Evolutionary conservation across 2,329 filamentous ascomycete species (phyloP), one percentile per base, ranked within the genome.

Genomic region (Alternaria sp.): DNA sequence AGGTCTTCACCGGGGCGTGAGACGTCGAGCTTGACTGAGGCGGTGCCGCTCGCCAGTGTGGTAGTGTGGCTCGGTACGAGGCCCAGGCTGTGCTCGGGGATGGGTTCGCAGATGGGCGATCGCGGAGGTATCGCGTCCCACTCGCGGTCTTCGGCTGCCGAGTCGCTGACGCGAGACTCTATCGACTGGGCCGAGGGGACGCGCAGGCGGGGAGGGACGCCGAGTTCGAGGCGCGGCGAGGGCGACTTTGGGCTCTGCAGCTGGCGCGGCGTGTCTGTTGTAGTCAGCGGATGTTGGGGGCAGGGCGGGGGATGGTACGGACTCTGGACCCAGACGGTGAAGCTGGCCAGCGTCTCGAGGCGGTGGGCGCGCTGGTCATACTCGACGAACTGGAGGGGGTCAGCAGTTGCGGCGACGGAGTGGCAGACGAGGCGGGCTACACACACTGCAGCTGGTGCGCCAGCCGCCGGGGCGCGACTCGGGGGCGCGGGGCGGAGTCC

Each of bases 311-410:
- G 21, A 11, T 13, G 15, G 13, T 4, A 54, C 86, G 76, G 85
- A 90, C 92, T 95, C 72, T 95, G 88, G 62, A 98, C 93, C 91
- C 93, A 99, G 78, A 97, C 98, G 6, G 93, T 93, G 81, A 99
- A 98, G 77, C 90, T 94, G 13, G 93, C 94, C 57, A 99, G 86
- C 5, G 93, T 95, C 71, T 96, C 89, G 64, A 99, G 83, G 67
- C 91, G 89, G 81, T 99, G 96, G 32, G 93, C 93, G 70, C 95
- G 89, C 76, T 96, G 91, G 80, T 99, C 94, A 77, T 99, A 99
- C 81, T 99, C 96, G 71, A 98, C 91, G 81, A 99, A 97, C 91
- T 93, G 71, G 49, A 61, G 57, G n/a, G 15, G 66, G 65, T 76
- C 50, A 79, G 73, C 59, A 45, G 54, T 19, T 49, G 57, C 51